These are phyloP conservation scores for Psidium friedrichsthalianum DNA, from an alignment of 345 rosid species.

Conservation along the genomic window DNA sequence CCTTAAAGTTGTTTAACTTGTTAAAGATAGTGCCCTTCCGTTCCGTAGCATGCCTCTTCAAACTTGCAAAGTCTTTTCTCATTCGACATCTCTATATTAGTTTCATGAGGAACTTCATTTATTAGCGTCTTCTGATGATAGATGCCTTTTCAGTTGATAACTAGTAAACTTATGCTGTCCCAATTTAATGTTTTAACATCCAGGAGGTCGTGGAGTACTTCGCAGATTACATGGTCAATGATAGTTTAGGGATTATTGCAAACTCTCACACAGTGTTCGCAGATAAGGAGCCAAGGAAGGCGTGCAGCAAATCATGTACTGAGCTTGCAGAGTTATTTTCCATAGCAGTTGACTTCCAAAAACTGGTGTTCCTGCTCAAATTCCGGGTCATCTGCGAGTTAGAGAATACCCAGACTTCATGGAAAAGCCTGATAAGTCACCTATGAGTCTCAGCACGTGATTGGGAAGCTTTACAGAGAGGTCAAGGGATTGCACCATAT, in stretches of 20 bases:
- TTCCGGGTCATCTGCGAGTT: slow-evolving; percentile 20
- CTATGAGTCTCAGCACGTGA: slow-evolving; percentile 24
- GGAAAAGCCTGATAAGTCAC: slow-evolving; percentile 38
- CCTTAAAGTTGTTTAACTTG: neutral
- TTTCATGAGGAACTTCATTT: slow-evolving; percentile 17
- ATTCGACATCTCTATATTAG: slow-evolving; percentile 29
- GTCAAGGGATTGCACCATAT: slow-evolving; percentile 21
- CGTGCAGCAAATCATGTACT: slow-evolving; percentile 22
- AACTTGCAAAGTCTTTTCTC: slow-evolving; percentile 19
- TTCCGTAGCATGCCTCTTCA: slow-evolving; percentile 1
- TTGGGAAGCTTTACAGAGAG: slow-evolving; percentile 47
- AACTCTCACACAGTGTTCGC: slow-evolving; percentile 50
- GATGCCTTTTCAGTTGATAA: slow-evolving; percentile 9
- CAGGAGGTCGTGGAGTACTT: slow-evolving; percentile 48
- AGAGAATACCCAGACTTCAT: slow-evolving; percentile 52
- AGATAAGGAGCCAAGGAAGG: slow-evolving; percentile 24
- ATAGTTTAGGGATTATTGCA: slow-evolving; percentile 40
- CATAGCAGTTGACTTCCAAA: slow-evolving; percentile 46
- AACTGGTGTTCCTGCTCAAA: slow-evolving; percentile 45
- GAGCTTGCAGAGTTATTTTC: slow-evolving; percentile 35
- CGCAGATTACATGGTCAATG: slow-evolving; percentile 38
- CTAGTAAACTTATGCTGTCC: slow-evolving; percentile 4
- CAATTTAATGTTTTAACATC: neutral
- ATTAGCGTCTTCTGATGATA: slow-evolving; percentile 16
- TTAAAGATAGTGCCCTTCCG: neutral